Evolutionary conservation across 2,329 filamentous ascomycete genomes (phyloP).

Genomic region (Aspergillus pseudoterreus): DNA sequence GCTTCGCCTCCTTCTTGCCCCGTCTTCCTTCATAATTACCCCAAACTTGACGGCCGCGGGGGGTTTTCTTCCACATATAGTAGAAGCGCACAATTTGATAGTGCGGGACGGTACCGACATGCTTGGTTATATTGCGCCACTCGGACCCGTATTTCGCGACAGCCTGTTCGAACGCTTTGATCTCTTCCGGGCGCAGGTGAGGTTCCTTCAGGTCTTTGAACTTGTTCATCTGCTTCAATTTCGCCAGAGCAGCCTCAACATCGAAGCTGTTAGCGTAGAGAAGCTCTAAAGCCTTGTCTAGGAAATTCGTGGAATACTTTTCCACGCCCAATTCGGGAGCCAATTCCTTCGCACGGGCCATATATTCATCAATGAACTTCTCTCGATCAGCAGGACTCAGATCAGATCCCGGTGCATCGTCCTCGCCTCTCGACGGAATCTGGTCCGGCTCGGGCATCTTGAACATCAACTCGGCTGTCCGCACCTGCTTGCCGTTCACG

Average conservation of each 20-base stretch:
- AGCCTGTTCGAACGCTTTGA: slow-evolving; percentile 88
- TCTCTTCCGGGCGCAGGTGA: slow-evolving; percentile 69
- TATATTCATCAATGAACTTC: slow-evolving; percentile 69
- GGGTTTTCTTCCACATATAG: slow-evolving; percentile 97
- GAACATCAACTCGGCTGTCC: slow-evolving; percentile 74
- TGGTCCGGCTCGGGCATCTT: slow-evolving; percentile 62
- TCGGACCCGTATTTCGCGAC: slow-evolving; percentile 90
- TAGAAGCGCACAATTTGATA: slow-evolving; percentile 86
- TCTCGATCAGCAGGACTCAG: slow-evolving; percentile 43
- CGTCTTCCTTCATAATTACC: slow-evolving; percentile 82
- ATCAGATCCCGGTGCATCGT: slow-evolving; percentile 36
- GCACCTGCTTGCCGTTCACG: slow-evolving; percentile 64
- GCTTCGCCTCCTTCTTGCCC: slow-evolving; percentile 78
- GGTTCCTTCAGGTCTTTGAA: slow-evolving; percentile 78
- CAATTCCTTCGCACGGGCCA: slow-evolving; percentile 64
- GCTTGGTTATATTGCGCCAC: slow-evolving; percentile 73
- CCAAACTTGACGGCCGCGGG: slow-evolving; percentile 82
- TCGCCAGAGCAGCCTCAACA: slow-evolving; percentile 64
- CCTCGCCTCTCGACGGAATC: slow-evolving; percentile 44
- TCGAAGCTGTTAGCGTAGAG: slow-evolving; percentile 72
- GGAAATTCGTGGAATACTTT: slow-evolving; percentile 75
- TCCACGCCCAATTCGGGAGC: slow-evolving; percentile 67
- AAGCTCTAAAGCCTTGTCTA: slow-evolving; percentile 75
- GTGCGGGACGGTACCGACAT: slow-evolving; percentile 73
- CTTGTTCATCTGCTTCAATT: slow-evolving; percentile 65